phyloP scores from a whole-genome alignment of 176 grass and related monocot genomes.

The Oryza longistaminata region DNA sequence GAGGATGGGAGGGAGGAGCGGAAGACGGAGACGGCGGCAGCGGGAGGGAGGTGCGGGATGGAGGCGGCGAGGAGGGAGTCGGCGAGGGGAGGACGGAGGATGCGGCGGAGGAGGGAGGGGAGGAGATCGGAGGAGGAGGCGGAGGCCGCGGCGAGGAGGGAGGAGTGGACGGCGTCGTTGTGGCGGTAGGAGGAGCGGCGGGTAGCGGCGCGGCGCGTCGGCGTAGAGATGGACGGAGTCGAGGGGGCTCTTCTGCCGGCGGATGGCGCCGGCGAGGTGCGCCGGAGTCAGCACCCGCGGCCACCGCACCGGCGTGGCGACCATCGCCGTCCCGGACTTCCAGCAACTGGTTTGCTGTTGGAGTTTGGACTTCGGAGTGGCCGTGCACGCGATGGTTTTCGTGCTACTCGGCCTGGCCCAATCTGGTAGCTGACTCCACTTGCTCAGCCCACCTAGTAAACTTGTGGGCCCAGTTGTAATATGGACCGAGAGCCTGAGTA shows the following conservation, averaged over 20 bases:
- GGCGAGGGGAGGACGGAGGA: constrained; percentile 43
- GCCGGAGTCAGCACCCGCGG: constrained; percentile 73
- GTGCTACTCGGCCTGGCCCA: background rate
- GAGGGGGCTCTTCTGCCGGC: constrained; percentile 60
- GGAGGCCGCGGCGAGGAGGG: constrained; percentile 43
- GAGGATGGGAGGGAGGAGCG: constrained; percentile 49
- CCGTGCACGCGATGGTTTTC: background rate
- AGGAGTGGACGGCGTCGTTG: constrained; percentile 56
- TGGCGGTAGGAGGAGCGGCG: constrained; percentile 59
- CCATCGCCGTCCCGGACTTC: background rate
- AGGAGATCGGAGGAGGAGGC: constrained; percentile 36
- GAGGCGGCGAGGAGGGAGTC: constrained; percentile 60
- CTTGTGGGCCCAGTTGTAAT: no score
- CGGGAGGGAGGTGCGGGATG: constrained; percentile 45
- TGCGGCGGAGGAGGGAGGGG: constrained; percentile 50
- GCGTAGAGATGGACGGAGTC: constrained; percentile 57
- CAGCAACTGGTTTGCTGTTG: no score
- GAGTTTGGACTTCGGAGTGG: no score
- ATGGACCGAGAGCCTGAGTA: no score
- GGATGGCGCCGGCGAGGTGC: constrained; percentile 64
- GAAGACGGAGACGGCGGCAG: constrained; percentile 40
- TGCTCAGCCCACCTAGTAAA: background rate
- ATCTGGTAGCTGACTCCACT: background rate
- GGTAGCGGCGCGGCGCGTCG: constrained; percentile 51
- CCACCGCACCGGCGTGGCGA: constrained; percentile 56